Evolutionary conservation across 2,329 filamentous ascomycete genomes (phyloP).

Genomic region (Epichloe gansuensis): DNA sequence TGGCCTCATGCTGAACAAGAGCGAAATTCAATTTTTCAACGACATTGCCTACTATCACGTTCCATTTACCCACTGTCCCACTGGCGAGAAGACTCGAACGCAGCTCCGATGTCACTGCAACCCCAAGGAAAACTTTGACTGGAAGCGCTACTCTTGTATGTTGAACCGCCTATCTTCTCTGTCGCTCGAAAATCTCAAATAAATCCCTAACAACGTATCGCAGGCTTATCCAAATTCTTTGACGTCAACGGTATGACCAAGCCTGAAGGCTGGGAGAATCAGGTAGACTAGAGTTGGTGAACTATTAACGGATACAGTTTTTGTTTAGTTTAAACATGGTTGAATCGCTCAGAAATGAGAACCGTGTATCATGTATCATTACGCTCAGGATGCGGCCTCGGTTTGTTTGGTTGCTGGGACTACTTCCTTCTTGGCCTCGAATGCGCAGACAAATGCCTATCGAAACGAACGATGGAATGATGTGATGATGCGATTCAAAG

Average conservation of each 20-base stretch:
- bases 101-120: conserved; percentile 91
- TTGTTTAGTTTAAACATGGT: neutral
- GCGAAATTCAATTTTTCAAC: conserved; percentile 96
- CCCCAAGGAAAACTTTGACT: conserved; percentile 95
- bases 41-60: conserved; percentile 98
- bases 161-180: neutral
- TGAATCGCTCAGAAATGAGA: neutral
- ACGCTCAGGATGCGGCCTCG: neutral
- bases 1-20: conserved; percentile 73
- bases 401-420: neutral
- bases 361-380: neutral
- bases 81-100: conserved; percentile 68
- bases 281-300: neutral
- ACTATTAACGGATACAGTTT: neutral
- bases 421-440: neutral
- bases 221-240: conserved; percentile 64
- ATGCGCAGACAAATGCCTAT: neutral
- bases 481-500: neutral
- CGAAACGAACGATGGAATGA: neutral
- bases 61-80: conserved; percentile 95
- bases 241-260: conserved; percentile 70
- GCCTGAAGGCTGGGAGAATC: conserved; percentile 64
- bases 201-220: neutral
- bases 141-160: conserved; percentile 97
- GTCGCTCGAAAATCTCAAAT: neutral